Percentiles rank a stretch among this genome's conserved stretches.
Evolutionary conservation across 2,329 filamentous ascomycete genomes (phyloP).

Genomic region (Botryotinia globosa): DNA sequence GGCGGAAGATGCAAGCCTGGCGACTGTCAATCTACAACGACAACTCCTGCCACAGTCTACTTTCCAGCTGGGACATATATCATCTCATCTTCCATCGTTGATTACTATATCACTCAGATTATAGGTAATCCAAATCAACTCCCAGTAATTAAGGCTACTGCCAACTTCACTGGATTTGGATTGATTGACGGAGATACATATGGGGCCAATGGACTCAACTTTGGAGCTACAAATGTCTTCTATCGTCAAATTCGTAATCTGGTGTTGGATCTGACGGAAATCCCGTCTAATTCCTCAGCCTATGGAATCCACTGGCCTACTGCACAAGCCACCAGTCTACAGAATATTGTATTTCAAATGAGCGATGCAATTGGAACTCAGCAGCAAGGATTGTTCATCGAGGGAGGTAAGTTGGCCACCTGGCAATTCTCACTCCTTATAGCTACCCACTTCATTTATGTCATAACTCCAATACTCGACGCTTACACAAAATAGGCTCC

Average conservation of each 20-base stretch:
- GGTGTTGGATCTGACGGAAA: conserved; percentile 52
- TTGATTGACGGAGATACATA: conserved; percentile 87
- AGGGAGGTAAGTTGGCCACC: conserved; percentile 42
- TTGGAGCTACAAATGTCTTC: conserved; percentile 70
- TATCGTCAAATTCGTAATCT: conserved; percentile 64
- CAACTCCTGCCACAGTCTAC: conserved; percentile 42
- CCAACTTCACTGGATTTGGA: conserved; percentile 69
- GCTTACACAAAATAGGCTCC: conserved; percentile 42
- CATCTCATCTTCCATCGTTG: conserved; percentile 30
- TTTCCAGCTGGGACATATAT: conserved; percentile 36
- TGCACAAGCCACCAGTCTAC: conserved; percentile 56
- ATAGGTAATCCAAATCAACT: conserved; percentile 41
- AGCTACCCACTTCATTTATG: too few species aligned
- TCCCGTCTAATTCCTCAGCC: conserved; percentile 33
- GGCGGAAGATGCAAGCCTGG: conserved; percentile 41
- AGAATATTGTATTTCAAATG: conserved; percentile 61
- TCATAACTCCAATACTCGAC: neutral
- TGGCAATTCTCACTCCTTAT: neutral
- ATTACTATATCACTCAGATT: conserved; percentile 33
- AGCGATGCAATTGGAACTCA: conserved; percentile 44
- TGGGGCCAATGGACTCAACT: conserved; percentile 64
- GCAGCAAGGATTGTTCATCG: conserved; percentile 59
- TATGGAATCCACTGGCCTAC: conserved; percentile 52
- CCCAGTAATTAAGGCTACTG: conserved; percentile 70
- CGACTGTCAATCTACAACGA: conserved; percentile 49